Percentiles rank a stretch among this genome's conserved stretches.
These are phyloP conservation scores for Escallonia rubra DNA, from an alignment of 129 eudicot genomes.

Conservation along the genomic window DNA sequence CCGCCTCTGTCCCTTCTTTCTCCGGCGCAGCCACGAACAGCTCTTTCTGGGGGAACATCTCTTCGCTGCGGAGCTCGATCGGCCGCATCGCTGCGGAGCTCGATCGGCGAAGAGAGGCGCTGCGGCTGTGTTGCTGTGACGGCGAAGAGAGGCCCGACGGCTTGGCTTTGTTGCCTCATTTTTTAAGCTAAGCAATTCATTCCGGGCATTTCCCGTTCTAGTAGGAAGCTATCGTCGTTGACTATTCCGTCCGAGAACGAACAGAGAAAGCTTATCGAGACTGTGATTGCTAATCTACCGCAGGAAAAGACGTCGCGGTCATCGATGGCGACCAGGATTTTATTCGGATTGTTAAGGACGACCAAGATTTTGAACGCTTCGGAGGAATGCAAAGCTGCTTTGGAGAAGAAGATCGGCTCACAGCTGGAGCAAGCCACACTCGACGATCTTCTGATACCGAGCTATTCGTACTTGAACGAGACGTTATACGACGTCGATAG, in stretches of 20 bases:
- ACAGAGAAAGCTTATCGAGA: conserved; percentile 72
- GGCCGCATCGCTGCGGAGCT: too few relatives aligned
- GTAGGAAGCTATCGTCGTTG: conserved; percentile 37
- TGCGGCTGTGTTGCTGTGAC: too few relatives aligned
- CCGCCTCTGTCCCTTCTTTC: too few relatives aligned
- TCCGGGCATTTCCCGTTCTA: conserved; percentile 69
- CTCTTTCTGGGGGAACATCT: too few relatives aligned
- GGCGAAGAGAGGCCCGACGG: too few relatives aligned
- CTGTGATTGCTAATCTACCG: conserved; percentile 53
- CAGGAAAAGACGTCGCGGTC: conserved; percentile 28
- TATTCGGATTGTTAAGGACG: conserved; percentile 69
- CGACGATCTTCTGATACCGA: conserved; percentile 86
- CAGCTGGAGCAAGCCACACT: conserved; percentile 75
- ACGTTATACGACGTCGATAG: conserved; percentile 92
- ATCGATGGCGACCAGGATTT: conserved; percentile 29
- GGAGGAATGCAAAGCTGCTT: conserved; percentile 34
- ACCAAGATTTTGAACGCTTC: conserved; percentile 60
- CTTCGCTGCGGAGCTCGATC: too few relatives aligned
- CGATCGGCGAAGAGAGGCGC: too few relatives aligned
- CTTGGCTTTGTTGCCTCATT: conserved; percentile 65
- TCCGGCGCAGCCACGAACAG: too few relatives aligned
- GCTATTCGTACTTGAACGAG: conserved; percentile 80
- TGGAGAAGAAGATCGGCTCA: conserved; percentile 79
- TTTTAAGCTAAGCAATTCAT: conserved; percentile 60
- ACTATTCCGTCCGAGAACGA: conserved; percentile 49